phyloP scores from a whole-genome alignment of 1,284 basidiomycete genomes.

The Ceratobasidium theobromae region DNA sequence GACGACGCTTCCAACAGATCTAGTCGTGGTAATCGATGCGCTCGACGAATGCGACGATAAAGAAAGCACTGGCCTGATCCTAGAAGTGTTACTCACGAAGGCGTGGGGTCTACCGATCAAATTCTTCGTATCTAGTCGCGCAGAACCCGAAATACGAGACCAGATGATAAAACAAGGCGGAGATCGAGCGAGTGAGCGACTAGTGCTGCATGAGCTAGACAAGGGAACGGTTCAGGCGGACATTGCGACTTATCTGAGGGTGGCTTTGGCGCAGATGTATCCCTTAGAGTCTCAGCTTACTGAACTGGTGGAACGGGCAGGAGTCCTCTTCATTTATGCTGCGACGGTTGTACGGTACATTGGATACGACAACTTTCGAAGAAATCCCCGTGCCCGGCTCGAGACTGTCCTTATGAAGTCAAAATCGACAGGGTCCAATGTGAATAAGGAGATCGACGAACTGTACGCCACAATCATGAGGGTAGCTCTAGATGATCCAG shows the following conservation, averaged over 20 bases:
- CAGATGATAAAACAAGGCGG: background rate
- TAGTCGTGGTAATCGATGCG: slow-evolving; percentile 12
- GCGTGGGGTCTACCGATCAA: background rate
- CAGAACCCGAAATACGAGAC: slow-evolving; percentile 7
- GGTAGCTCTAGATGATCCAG: background rate
- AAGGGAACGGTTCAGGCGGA: background rate
- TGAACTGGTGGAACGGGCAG: background rate
- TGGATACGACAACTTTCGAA: background rate
- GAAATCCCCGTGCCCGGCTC: background rate
- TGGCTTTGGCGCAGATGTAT: background rate
- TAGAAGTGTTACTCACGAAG: background rate
- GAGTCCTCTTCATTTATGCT: slow-evolving; percentile 11
- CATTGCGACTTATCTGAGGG: background rate
- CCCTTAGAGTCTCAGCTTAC: background rate
- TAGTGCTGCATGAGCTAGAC: slow-evolving; percentile 4
- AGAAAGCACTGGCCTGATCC: background rate
- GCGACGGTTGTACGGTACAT: slow-evolving; percentile 5
- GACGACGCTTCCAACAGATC: background rate
- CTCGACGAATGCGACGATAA: slow-evolving; percentile 19
- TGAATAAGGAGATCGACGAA: background rate
- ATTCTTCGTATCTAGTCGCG: slow-evolving; percentile 20
- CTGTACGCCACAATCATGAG: background rate
- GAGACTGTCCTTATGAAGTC: background rate
- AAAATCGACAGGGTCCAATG: background rate
- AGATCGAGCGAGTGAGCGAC: background rate